Conservation (phyloP, 352 stramenopile genomes). For the Phytophthora tentaculata region DNA sequence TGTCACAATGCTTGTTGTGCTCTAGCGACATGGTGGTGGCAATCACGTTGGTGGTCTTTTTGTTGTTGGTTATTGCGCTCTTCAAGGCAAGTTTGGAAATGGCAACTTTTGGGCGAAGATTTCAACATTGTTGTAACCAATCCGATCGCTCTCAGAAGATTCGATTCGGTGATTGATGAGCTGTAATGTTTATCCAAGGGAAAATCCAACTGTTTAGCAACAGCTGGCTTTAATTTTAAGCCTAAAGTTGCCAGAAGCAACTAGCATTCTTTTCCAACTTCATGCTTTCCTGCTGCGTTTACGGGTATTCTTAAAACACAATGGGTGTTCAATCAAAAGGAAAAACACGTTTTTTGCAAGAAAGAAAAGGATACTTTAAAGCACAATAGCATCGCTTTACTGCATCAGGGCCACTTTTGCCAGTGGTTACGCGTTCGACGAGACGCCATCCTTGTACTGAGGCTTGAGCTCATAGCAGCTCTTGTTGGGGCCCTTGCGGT, state of each 20-base stretch:
- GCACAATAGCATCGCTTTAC: not conserved
- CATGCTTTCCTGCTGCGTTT: no score
- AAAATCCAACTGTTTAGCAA: no score
- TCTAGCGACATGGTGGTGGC: not conserved
- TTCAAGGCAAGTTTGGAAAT: slow-evolving; percentile 7
- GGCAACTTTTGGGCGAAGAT: not conserved
- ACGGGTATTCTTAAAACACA: no score
- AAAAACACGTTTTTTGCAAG: no score
- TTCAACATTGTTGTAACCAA: not conserved
- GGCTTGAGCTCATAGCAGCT: slow-evolving; percentile 91
- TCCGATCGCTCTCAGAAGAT: slow-evolving; percentile 24
- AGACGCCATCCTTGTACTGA: slow-evolving; percentile 84
- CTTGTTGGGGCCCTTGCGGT: slow-evolving; percentile 90
- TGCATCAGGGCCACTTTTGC: not conserved
- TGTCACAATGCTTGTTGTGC: not conserved
- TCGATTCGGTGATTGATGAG: slow-evolving; percentile 10
- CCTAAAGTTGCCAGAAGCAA: no score
- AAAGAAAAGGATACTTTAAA: not conserved
- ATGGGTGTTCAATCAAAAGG: no score
- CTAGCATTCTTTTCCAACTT: not conserved
- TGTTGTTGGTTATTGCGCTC: slow-evolving; percentile 5
- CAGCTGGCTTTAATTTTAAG: no score
- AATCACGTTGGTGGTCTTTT: not conserved
- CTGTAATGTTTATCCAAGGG: no score
- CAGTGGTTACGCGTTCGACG: slow-evolving; percentile 37